Percentiles rank a stretch among this genome's conserved stretches.
These are phyloP conservation scores for Durusdinium trenchii DNA, from an alignment of 73 alveolate genomes.

Conservation along the genomic window DNA sequence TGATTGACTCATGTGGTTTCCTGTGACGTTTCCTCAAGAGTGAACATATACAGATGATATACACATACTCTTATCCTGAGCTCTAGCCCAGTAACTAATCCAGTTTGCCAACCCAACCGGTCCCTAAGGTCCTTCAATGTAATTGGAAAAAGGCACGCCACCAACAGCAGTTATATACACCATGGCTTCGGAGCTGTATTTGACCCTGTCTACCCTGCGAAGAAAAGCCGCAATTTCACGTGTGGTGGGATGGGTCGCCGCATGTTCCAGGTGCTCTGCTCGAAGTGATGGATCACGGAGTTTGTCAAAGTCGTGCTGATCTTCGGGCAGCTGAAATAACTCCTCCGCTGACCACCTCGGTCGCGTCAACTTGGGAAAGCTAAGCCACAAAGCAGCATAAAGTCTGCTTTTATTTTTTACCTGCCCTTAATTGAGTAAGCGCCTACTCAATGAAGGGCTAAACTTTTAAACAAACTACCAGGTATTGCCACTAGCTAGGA, in stretches of 20 bases:
- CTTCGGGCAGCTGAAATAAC: conserved; percentile 37
- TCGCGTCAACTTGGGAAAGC: no score
- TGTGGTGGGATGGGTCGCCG: neutral
- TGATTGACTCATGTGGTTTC: no score
- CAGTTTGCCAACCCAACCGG: neutral
- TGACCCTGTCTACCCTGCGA: neutral
- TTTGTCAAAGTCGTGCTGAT: conserved; percentile 35
- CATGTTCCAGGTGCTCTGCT: conserved; percentile 23
- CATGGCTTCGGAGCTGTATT: conserved; percentile 52
- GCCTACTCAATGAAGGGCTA: no score
- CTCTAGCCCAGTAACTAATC: no score
- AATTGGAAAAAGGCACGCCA: conserved; percentile 64
- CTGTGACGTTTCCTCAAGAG: no score
- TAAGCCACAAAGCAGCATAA: no score
- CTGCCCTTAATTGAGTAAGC: no score
- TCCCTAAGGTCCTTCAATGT: conserved; percentile 43
- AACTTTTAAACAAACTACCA: no score
- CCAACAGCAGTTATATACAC: conserved; percentile 89
- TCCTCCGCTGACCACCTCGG: conserved; percentile 67
- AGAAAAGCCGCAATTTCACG: conserved; percentile 54
- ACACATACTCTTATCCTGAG: no score
- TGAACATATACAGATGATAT: no score
- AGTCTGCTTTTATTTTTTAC: no score
- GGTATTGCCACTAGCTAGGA: no score
- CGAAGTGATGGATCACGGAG: conserved; percentile 29